These are phyloP conservation scores for Penicillium sp. DNA, from an alignment of 2,329 filamentous ascomycete genomes.

Conservation along the genomic window DNA sequence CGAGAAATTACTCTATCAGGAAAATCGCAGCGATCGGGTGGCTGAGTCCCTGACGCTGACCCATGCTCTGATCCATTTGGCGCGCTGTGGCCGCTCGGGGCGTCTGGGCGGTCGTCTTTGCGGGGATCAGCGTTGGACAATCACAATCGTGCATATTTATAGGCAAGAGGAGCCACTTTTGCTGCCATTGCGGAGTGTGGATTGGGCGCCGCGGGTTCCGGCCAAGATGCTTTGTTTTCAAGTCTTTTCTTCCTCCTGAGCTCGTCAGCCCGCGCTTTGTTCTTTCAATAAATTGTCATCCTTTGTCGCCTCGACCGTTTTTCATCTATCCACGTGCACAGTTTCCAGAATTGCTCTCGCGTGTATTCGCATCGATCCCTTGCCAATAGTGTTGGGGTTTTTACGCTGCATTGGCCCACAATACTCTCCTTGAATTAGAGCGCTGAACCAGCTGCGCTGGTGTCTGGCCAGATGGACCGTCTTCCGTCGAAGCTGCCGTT, in stretches of 20 bases:
- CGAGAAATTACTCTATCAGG: neutral
- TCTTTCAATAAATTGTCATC: neutral
- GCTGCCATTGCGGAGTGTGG: neutral
- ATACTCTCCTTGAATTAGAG: neutral
- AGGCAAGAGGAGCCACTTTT: conserved; percentile 2
- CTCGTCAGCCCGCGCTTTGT: neutral
- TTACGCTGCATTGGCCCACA: neutral
- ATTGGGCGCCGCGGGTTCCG: neutral
- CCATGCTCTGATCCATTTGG: neutral
- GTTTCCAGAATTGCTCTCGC: neutral
- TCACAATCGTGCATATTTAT: conserved; percentile 7
- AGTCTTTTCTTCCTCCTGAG: neutral
- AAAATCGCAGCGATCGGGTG: neutral
- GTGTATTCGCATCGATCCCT: neutral
- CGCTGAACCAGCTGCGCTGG: neutral
- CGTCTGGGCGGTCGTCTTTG: neutral
- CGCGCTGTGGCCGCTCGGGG: neutral
- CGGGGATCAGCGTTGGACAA: neutral
- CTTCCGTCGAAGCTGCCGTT: conserved; percentile 55
- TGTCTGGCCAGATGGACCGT: conserved; percentile 29
- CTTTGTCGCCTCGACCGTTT: neutral
- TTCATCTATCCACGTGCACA: conserved; percentile 2
- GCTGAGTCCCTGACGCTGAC: neutral
- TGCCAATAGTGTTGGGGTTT: neutral
- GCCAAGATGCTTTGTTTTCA: conserved; percentile 15